Percentiles rank a stretch among this genome's conserved stretches.
These are phyloP conservation scores for Zopfia rhizophila DNA, from an alignment of 2,329 filamentous ascomycete genomes.

Conservation along the genomic window DNA sequence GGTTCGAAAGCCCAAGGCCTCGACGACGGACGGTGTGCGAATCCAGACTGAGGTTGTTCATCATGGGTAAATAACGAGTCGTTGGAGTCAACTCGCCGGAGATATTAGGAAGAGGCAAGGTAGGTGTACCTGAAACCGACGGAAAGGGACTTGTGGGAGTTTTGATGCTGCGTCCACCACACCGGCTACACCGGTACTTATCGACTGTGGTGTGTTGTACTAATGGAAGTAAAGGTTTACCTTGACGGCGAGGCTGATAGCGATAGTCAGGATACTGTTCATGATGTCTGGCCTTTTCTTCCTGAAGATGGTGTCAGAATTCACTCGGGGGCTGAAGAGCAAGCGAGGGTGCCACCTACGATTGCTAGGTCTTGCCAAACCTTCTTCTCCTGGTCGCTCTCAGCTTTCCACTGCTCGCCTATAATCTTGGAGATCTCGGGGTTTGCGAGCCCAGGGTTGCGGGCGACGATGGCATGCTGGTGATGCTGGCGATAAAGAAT, in stretches of 20 bases:
- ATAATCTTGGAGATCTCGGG: conserved; percentile 98
- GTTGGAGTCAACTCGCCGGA: conserved; percentile 46
- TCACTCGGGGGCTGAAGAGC: conserved; percentile 18
- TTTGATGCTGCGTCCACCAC: conserved; percentile 73
- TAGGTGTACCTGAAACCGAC: conserved; percentile 56
- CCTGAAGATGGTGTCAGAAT: conserved; percentile 55
- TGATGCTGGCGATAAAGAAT: conserved; percentile 96
- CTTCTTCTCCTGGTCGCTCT: conserved; percentile 77
- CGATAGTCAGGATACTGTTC: conserved; percentile 92
- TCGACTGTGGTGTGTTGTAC: conserved; percentile 52
- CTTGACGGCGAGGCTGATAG: conserved; percentile 79
- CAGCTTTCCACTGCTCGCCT: conserved; percentile 87
- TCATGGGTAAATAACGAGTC: conserved; percentile 46
- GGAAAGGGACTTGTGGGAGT: conserved; percentile 68
- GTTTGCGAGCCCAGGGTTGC: conserved; percentile 90
- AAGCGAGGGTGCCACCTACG: conserved; percentile 61
- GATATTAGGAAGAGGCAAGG: conserved; percentile 50
- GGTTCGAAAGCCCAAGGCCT: conserved; percentile 34
- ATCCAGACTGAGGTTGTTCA: conserved; percentile 55
- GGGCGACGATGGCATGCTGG: conserved; percentile 81
- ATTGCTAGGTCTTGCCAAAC: conserved; percentile 91
- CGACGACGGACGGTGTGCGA: conserved; percentile 42
- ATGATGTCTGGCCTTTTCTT: conserved; percentile 91
- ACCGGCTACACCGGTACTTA: conserved; percentile 72
- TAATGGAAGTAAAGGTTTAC: conserved; percentile 44